Evolutionary conservation across 305 asterid genomes (phyloP), one percentile per base, ranked within the genome.

Genomic region (Euphrasia arctica): DNA sequence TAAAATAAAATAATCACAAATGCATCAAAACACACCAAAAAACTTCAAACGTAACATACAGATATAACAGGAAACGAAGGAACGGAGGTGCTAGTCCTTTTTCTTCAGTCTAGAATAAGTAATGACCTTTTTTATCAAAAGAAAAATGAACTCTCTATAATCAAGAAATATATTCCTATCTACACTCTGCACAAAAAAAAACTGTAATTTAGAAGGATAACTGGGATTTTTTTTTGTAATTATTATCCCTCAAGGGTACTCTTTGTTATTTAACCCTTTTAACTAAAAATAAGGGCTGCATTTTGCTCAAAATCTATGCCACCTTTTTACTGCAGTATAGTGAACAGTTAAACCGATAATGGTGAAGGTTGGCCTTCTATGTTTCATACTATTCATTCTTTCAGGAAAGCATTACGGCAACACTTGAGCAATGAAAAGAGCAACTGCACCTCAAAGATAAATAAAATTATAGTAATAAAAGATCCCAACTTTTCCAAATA

Each of bases 371-470:
- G 3, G 9, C 43, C 2, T 39, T 39, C 43, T 7, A 39, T 39
- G 11, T 11, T 61, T 11, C 66, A 60, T 43, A 22, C 28, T 47
- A n/a, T 48, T 62, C 67, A 49, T 28, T 14, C 9, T 31, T 55
- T 39, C 54, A 13, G 3, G 22, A 56, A 25, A 43, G 39, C 57
- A 5, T 14, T 11, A 66, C 9, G 54, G 22, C 27, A 50, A 41
- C 34, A 60, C 9, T 48, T 62, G 27, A 50, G 31, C 47, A 43
- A 29, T 15, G 25, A 63, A 49, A 49, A 41, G 18, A 25, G 5
- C 8, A 5, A 73, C 11, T 22, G 9, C 51, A 7, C 34, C 15
- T 28, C 25, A 50, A 50, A 15, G 6, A 50, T 27, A 42, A 54
- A 10, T 32, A 11, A 13, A 14, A 29, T 4, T 36, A 36, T 36